phyloP scores from a whole-genome alignment of 2,329 filamentous ascomycete genomes.

The Fusarium xylarioides region DNA sequence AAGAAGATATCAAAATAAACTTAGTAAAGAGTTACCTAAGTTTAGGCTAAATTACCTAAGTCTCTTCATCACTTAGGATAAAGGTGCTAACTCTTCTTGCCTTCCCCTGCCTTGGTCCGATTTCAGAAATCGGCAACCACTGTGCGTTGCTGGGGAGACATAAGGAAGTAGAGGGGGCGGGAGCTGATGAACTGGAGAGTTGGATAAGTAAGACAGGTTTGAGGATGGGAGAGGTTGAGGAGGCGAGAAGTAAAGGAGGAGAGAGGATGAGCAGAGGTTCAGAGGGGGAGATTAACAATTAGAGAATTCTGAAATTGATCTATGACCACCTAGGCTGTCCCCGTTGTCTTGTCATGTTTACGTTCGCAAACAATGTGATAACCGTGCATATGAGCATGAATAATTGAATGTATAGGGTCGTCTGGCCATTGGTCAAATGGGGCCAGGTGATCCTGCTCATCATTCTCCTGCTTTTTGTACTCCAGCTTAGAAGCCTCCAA shows the following conservation, averaged over 20 bases:
- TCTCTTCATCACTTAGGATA: no score
- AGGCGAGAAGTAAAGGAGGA: background rate
- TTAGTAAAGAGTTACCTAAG: no score
- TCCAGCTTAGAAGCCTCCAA: background rate
- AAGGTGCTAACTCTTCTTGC: no score
- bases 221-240: background rate
- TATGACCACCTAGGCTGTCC: background rate
- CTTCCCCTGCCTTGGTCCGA: no score
- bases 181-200: background rate
- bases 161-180: no score
- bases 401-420: background rate
- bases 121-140: no score
- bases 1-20: no score
- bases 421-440: background rate
- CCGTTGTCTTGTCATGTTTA: background rate
- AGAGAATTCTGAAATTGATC: background rate
- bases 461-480: background rate
- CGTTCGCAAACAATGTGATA: background rate
- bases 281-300: background rate
- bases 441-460: background rate
- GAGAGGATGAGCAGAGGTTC: background rate
- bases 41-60: no score
- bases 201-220: background rate
- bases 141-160: no score
- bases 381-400: background rate